A percentile compares a stretch with the other conserved stretches of the same genome.
Conservation (phyloP, 352 stramenopile genomes). For the Phytophthora constricta region DNA sequence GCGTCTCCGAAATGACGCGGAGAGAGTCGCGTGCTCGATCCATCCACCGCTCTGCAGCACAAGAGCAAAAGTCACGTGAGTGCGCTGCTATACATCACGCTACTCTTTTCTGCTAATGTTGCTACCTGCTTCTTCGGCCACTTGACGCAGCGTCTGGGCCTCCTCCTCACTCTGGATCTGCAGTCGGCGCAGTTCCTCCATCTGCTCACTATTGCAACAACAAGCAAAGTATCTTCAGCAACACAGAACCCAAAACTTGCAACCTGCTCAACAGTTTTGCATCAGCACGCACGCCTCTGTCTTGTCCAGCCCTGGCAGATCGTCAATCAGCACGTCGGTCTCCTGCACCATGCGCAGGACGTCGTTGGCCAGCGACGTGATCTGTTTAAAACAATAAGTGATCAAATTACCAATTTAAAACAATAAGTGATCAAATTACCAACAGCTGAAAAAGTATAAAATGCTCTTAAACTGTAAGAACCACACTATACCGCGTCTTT, state of each 20-base stretch:
- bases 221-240: not conserved
- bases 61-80: not conserved
- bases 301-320: constrained; percentile 83
- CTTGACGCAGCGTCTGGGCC: constrained; percentile 81
- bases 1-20: constrained; percentile 82
- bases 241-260: too few species aligned
- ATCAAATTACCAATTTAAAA: too few species aligned
- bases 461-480: not conserved
- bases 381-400: constrained; percentile 44
- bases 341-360: constrained; percentile 82
- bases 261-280: too few species aligned
- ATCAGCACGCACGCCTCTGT: constrained; percentile 58
- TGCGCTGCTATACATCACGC: not conserved
- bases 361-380: constrained; percentile 77
- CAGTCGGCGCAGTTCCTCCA: constrained; percentile 77
- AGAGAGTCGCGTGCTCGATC: constrained; percentile 81
- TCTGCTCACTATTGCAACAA: constrained; percentile 58
- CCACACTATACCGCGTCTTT: constrained; percentile 48
- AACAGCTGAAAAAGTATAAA: constrained; percentile 5
- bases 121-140: constrained; percentile 80
- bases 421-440: too few species aligned
- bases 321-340: constrained; percentile 81
- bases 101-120: not conserved
- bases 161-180: constrained; percentile 89
- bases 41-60: constrained; percentile 75